These are phyloP conservation scores for Massarina eburnea DNA, from an alignment of 2,329 filamentous ascomycete species.

Conservation along the genomic window DNA sequence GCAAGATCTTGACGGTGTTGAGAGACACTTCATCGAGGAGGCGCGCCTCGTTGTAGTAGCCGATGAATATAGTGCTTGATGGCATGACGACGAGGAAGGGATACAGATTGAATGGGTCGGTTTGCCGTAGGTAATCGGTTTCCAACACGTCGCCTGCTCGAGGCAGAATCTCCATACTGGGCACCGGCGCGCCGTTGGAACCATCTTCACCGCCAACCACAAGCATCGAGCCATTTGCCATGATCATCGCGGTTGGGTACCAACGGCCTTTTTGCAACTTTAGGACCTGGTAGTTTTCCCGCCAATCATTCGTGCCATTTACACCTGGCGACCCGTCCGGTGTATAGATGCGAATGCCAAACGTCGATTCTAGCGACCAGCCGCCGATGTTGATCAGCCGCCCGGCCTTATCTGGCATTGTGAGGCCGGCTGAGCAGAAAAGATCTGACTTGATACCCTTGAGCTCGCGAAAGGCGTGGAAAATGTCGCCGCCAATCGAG, in stretches of 20 bases:
- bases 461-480: constrained; percentile 58
- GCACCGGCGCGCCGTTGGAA: constrained; percentile 62
- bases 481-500: constrained; percentile 53
- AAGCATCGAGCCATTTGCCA: constrained; percentile 66
- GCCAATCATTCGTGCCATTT: constrained; percentile 63
- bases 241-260: constrained; percentile 65
- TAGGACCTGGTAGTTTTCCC: constrained; percentile 60
- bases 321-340: constrained; percentile 62
- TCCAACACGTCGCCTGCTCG: constrained; percentile 54
- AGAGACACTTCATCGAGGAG: constrained; percentile 64
- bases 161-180: constrained; percentile 66
- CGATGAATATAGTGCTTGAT: constrained; percentile 63
- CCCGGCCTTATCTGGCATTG: constrained; percentile 65
- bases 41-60: constrained; percentile 68
- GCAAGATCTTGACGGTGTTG: constrained; percentile 58
- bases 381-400: constrained; percentile 67
- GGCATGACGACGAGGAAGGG: constrained; percentile 65
- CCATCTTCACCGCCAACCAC: constrained; percentile 65
- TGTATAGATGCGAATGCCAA: constrained; percentile 63
- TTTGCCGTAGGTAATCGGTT: constrained; percentile 64
- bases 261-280: constrained; percentile 62
- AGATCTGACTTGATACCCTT: constrained; percentile 68
- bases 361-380: constrained; percentile 65
- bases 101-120: constrained; percentile 69
- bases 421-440: constrained; percentile 67